Evolutionary conservation across 1,139 yeast species (phyloP), one percentile per base, ranked within the genome.

Genomic region (Saccharomyces uvarum): DNA sequence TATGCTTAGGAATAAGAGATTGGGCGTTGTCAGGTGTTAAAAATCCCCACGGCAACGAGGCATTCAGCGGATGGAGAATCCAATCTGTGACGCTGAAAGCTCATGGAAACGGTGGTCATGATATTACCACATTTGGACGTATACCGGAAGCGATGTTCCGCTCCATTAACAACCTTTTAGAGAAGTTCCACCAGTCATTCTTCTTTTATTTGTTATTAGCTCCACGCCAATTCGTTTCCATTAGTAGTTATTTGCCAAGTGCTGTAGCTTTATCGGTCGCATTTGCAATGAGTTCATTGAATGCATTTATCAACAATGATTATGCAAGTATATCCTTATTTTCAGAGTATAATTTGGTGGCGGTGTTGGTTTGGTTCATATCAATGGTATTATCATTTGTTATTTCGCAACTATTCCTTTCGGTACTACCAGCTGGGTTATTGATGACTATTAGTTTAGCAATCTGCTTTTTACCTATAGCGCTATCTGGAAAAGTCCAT

Each of bases 101-200:
- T 0, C 52, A 50, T 21, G 52, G 52, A 9, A 6, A n/a, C 16
- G 72, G 71, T 31, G 86, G 85, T 1, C 63, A 59, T 49, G 98
- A 93, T 72, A 83, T 93, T 52, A 93, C 98, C 0, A 90, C 95
- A 32, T 85, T 88, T 69, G 99, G 99, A 3, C 79, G 99, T 68
- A 78, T 91, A 3, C 81, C 90, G 16, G 99, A 95, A 69, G 88
- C 95, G 2, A 76, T 88, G 14, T 83, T 91, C 67, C 79, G 99
- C 60, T 85, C 97, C 0, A 88, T 95, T 48, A 95, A 95, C 72
- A 95, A 95, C 69, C 76, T 95, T 62, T 75, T 93, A 55, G 99
- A 95, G 70, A 95, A 91, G 69, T 93, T 93, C 70, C 99, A 95
- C 70, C 99, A 95, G 70, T 89, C 97, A 1, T 95, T 90, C 69